Conservation (phyloP, 495 filamentous ascomycete genomes). For the Cercophora samala region DNA sequence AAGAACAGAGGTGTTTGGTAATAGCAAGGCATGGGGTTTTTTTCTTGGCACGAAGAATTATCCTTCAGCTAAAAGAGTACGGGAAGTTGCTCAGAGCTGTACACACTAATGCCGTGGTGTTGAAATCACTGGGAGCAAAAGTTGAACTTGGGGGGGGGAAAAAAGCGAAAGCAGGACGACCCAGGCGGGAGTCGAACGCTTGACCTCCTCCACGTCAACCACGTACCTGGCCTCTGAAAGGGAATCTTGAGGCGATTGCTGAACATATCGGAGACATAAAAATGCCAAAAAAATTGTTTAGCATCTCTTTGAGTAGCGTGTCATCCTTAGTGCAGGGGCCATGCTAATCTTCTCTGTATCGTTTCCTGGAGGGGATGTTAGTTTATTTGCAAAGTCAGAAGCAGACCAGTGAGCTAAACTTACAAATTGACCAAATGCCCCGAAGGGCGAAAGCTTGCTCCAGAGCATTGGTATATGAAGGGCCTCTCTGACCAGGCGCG, state of each 20-base stretch:
- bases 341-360: conserved; percentile 91
- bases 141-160: too few species aligned
- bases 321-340: conserved; percentile 99
- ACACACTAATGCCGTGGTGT: conserved; percentile 94
- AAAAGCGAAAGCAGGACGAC: neutral
- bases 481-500: too few species aligned
- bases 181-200: neutral
- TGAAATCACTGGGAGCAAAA: neutral
- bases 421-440: conserved; percentile 38
- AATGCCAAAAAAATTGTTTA: conserved; percentile 5
- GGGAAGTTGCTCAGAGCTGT: conserved; percentile 73
- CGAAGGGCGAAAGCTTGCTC: conserved; percentile 21
- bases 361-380: conserved; percentile 30
- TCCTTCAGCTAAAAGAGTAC: conserved; percentile 94
- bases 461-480: neutral
- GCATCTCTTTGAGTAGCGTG: conserved; percentile 27
- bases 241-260: neutral
- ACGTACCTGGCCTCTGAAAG: neutral
- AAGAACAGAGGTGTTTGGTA: conserved; percentile 82
- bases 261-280: neutral
- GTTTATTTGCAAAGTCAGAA: conserved; percentile 21
- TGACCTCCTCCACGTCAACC: neutral
- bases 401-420: conserved; percentile 22
- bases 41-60: conserved; percentile 89
- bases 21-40: conserved; percentile 59